Base-by-base conservation (phyloP, 169 alveolate species). In the Eimeria sp. region DNA sequence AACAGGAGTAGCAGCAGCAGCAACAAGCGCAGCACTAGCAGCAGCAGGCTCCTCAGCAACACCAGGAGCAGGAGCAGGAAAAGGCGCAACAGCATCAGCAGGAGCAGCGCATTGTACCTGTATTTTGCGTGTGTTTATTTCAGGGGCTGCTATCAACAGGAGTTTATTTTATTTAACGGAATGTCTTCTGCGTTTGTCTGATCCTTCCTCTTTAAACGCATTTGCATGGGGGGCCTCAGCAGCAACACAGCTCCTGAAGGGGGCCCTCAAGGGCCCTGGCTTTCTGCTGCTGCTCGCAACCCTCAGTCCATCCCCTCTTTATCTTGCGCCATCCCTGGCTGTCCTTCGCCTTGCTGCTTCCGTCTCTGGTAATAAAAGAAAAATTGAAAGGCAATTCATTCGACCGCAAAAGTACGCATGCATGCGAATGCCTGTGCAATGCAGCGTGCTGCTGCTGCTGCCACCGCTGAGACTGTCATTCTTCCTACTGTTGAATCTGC, bases 101-200 rank as follows among this genome's bases (percentile, higher is more conserved):
- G 78, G 6, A 14, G 78, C 78, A 64, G 49, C 82, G 16, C 33
- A 9, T 0, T 72, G 82, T 16, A 56, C 20, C 33, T 14, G 10
- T 40, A 1, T 72, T 11, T 40, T n/a, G 49, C 30, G 46, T 25
- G 16, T 72, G 54, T 3, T 72, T 25, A 0, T 14, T 4, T 56
- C 23, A n/a, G 78, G 23, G 13, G 54, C 16, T 25, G 46, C 80
- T 2, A n/a, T 64, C 10, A 85, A 85, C 60, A 40, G 93, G 33
- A 83, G 91, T 18, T 72, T 85, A 11, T 85, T 85, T 43, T 85
- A 52, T 64, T 25, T 85, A 25, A 83, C 80, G n/a, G 93, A 85
- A 60, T 33, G 68, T 25, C 80, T 85, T 18, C 46, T 85, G 64
- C 78, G 93, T 6, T 60, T 85, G 6, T 52, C 93, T 18, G 82